Conservation (phyloP, 2,329 filamentous ascomycete species). For the Venturiaceae sp. region DNA sequence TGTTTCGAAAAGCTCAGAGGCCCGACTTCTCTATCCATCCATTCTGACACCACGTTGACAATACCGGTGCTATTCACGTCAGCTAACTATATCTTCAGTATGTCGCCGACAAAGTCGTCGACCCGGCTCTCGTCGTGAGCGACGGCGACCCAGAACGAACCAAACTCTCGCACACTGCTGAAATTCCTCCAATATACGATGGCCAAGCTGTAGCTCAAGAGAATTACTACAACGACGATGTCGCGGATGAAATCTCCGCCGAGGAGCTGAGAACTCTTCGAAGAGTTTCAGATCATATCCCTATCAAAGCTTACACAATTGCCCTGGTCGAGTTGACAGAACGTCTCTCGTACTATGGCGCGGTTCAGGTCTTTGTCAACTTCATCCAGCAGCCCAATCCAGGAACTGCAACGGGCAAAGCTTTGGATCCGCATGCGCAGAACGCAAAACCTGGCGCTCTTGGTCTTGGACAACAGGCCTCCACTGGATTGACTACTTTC, state of each 20-base stretch:
- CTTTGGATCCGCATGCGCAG: conserved; percentile 16
- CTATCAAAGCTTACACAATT: conserved; percentile 43
- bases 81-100: neutral
- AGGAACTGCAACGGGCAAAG: conserved; percentile 19
- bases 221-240: conserved; percentile 18
- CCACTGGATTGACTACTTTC: conserved; percentile 41
- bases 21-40: too few relatives aligned
- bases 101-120: conserved; percentile 6
- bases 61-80: too few relatives aligned
- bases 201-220: conserved; percentile 28
- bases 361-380: conserved; percentile 27
- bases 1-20: too few relatives aligned
- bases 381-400: conserved; percentile 23
- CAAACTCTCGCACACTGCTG: conserved; percentile 16
- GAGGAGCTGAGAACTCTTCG: conserved; percentile 25
- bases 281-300: conserved; percentile 38
- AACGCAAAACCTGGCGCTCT: conserved; percentile 39
- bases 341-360: conserved; percentile 50
- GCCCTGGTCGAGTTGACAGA: conserved; percentile 53
- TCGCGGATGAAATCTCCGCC: conserved; percentile 17
- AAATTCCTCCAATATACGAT: conserved; percentile 20
- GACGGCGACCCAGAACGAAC: conserved; percentile 23
- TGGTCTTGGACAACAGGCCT: conserved; percentile 43
- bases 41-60: too few relatives aligned
- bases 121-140: conserved; percentile 22